Percentiles rank a stretch among this genome's conserved stretches.
These are phyloP conservation scores for Blastobotrys americana DNA, from an alignment of 805 yeast species.

Conservation along the genomic window DNA sequence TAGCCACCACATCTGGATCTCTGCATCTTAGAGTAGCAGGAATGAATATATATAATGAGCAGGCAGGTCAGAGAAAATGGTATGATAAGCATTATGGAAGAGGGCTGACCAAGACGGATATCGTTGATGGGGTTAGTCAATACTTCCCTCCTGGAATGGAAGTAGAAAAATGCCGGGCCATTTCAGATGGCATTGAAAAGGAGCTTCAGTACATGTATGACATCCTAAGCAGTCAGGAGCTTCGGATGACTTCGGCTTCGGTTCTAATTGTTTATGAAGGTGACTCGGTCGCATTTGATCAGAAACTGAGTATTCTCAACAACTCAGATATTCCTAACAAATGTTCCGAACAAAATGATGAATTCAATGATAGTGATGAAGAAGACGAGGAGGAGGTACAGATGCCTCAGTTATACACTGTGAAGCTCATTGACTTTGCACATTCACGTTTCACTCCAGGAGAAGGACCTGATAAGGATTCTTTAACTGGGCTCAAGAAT, in stretches of 20 bases:
- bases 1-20: conserved; percentile 72
- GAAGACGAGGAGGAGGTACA: conserved; percentile 20
- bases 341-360: conserved; percentile 22
- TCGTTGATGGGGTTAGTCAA: conserved; percentile 38
- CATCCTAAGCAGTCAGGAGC: conserved; percentile 54
- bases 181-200: conserved; percentile 39
- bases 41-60: conserved; percentile 50
- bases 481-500: conserved; percentile 61
- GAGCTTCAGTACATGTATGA: conserved; percentile 61
- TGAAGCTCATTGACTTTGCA: conserved; percentile 82
- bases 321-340: conserved; percentile 5
- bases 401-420: conserved; percentile 42
- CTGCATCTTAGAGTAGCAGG: conserved; percentile 80
- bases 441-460: conserved; percentile 64
- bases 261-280: conserved; percentile 69
- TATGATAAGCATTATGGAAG: conserved; percentile 73
- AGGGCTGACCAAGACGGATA: conserved; percentile 37
- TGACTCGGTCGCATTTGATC: conserved; percentile 49
- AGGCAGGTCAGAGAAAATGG: conserved; percentile 34
- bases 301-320: conserved; percentile 28
- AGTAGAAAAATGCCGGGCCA: conserved; percentile 22
- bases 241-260: conserved; percentile 64
- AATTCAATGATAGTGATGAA: conserved; percentile 23
- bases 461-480: conserved; percentile 62
- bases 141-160: conserved; percentile 30